These are phyloP conservation scores for Euphorbia peplus DNA, from an alignment of 345 rosid species.

Conservation along the genomic window DNA sequence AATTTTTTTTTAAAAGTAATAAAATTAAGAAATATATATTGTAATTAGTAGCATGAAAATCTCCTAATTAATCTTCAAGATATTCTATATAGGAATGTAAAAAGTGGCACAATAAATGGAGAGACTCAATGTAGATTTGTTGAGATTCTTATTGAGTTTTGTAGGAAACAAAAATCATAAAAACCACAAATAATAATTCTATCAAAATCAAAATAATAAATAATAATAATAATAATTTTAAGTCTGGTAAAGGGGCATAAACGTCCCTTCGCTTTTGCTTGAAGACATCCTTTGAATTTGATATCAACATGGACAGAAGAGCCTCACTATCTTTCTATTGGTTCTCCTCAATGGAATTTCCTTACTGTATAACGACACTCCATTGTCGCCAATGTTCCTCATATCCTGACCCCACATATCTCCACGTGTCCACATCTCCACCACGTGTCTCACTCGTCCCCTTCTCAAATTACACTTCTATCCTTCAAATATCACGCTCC, in stretches of 20 bases:
- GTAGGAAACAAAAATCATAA: neutral
- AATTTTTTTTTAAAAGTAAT: no score
- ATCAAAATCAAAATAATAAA: no score
- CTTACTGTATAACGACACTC: slow-evolving; percentile 16
- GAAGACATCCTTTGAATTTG: no score
- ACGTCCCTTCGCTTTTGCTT: slow-evolving; percentile 5
- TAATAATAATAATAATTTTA: no score
- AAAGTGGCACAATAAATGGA: neutral
- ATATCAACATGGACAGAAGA: no score
- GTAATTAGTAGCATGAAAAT: neutral
- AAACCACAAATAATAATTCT: neutral
- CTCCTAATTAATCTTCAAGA: neutral
- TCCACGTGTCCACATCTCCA: slow-evolving; percentile 29
- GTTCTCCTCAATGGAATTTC: slow-evolving; percentile 20
- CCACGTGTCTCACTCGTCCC: slow-evolving; percentile 30
- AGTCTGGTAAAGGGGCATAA: neutral
- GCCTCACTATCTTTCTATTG: slow-evolving; percentile 22
- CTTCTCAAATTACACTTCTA: slow-evolving; percentile 13
- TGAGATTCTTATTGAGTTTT: neutral
- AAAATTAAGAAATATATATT: no score
- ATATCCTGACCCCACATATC: slow-evolving; percentile 3
- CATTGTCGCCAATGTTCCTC: slow-evolving; percentile 28
- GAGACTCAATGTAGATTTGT: slow-evolving; percentile 4
- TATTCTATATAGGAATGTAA: neutral
- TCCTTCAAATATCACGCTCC: slow-evolving; percentile 7